phyloP scores from a whole-genome alignment of 208 protist species.

The Acanthamoeba lenticulata region DNA sequence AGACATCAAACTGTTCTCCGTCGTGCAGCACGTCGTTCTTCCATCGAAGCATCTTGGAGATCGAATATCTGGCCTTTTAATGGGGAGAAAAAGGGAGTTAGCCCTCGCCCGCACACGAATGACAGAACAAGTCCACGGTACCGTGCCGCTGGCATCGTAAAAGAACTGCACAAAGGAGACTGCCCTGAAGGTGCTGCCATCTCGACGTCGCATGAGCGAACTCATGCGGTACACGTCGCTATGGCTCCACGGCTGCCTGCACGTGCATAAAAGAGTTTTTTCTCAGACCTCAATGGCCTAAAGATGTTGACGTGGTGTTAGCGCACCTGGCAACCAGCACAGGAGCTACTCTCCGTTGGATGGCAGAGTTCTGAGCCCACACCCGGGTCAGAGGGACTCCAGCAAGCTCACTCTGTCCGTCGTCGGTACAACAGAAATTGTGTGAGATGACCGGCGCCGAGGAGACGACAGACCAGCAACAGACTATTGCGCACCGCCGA shows the following conservation, averaged over 20 bases:
- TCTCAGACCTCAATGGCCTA: background rate
- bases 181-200: background rate
- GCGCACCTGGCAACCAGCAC: background rate
- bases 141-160: background rate
- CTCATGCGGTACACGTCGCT: background rate
- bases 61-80: conserved; percentile 3
- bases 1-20: background rate
- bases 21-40: background rate
- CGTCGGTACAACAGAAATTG: background rate
- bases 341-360: background rate
- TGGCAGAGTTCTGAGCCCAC: background rate
- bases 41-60: background rate
- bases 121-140: no score
- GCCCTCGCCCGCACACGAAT: no score
- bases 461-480: background rate
- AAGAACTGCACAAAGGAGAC: conserved; percentile 16
- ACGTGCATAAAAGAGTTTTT: background rate
- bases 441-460: background rate
- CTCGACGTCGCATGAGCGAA: background rate
- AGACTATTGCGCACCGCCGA: background rate
- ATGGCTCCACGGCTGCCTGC: background rate
- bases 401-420: background rate
- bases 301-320: background rate
- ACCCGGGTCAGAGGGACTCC: background rate
- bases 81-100: no score